Conservation (phyloP, 768 basidiomycete genomes). For the Trichaptum fuscoviolaceum region DNA sequence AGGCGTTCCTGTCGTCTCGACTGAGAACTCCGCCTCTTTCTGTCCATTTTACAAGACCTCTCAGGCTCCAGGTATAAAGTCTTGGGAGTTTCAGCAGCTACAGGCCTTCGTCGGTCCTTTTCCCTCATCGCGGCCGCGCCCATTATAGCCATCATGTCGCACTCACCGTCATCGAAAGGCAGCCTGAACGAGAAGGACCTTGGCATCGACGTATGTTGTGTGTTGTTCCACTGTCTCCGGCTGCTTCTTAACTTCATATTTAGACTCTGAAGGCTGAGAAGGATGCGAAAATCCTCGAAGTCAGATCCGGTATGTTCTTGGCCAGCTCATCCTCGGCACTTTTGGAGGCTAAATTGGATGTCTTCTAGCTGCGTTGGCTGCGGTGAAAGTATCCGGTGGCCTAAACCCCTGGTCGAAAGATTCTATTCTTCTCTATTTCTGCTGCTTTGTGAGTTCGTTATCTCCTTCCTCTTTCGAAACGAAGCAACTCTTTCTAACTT, state of each 20-base stretch:
- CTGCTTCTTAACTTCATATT: background rate
- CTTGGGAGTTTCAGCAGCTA: background rate
- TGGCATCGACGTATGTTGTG: background rate
- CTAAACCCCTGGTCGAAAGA: slow-evolving; percentile 22
- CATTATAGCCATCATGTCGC: background rate
- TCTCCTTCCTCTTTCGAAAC: background rate
- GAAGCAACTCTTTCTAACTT: background rate
- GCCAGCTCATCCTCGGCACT: background rate
- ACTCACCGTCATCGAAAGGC: background rate
- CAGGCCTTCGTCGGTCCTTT: background rate
- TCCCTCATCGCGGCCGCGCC: background rate
- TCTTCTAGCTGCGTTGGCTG: slow-evolving; percentile 17
- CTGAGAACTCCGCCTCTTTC: background rate
- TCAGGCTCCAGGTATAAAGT: background rate
- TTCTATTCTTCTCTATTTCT: slow-evolving; percentile 19
- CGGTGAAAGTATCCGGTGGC: slow-evolving; percentile 16
- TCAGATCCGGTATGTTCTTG: slow-evolving; percentile 10
- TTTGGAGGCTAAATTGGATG: background rate
- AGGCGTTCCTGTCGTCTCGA: background rate
- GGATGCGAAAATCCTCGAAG: slow-evolving; percentile 10
- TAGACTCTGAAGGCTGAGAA: background rate
- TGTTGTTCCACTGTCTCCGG: background rate
- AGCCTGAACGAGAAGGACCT: background rate
- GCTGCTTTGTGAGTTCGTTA: slow-evolving; percentile 18
- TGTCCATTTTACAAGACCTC: background rate